Base-by-base conservation (phyloP, 2,329 filamentous ascomycete genomes). In the Stylonectria norvegica region DNA sequence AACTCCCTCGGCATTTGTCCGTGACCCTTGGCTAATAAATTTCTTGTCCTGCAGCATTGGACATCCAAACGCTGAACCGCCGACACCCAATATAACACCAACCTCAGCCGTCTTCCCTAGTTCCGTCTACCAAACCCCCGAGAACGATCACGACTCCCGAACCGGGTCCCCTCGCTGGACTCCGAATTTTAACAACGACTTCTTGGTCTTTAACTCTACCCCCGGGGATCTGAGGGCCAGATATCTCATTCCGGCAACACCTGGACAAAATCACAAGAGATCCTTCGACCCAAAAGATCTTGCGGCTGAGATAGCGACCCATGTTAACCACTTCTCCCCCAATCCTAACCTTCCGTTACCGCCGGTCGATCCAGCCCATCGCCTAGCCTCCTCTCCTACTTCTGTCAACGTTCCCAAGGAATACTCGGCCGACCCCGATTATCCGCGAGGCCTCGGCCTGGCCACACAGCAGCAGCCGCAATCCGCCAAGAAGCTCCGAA, bases 201-300 rank as follows among this genome's bases (percentile, higher is more conserved):
- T 79, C 55, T 80, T 78, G 47, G 77, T 82, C 55, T 82, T 83
- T 67, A 79, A 80, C 63, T 67, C 72, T n/a, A 81, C 78, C 7
- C 79, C 79, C 12, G 78, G 76, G 34, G 78, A 79, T 56, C 66
- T 81, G 39, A 68, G 67, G 53, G 72, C 67, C 38, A 60, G 65
- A 30, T 65, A 69, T 41, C 67, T 59, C 42, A 59, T 63, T 11
- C 78, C 76, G 56, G 53, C 63, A 49, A 72, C 75, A 50, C 71
- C 72, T 53, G 54, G 57, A 56, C 49, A 63, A 54, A 39, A 67
- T 59, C 70, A 74, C 47, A 78, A 76, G 55, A 70, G 72, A 33
- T 62, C 69, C n/a, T 62, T 74, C n/a, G 78, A 75, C 35, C 62
- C 67, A 29, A 75, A 70, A 41, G 68, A 67, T 43, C 58, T 76